phyloP scores from a whole-genome alignment of 352 stramenopile genomes.

The Phytopythium ostracodes region DNA sequence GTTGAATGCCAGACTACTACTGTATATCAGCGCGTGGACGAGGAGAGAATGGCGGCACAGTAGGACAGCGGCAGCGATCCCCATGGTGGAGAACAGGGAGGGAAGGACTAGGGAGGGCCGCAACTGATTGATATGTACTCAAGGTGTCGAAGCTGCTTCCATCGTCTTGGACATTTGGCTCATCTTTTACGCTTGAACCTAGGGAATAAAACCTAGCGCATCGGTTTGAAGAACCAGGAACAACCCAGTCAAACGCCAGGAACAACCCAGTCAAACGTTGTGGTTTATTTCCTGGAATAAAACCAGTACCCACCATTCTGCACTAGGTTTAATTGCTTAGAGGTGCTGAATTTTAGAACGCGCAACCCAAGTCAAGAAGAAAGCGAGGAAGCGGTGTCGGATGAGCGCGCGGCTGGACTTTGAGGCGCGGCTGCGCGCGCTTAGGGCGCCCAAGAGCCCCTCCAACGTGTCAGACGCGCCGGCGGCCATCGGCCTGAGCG shows the following conservation, averaged over 20 bases:
- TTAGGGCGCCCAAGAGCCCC: slow-evolving; percentile 32
- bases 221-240: background rate
- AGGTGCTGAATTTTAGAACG: background rate
- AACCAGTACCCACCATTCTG: background rate
- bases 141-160: no score
- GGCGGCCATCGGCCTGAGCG: slow-evolving; percentile 5
- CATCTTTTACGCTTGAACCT: background rate
- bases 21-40: no score
- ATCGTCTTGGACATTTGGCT: no score
- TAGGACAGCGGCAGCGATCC: no score
- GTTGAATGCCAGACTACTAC: no score
- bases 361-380: background rate
- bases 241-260: background rate
- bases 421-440: slow-evolving; percentile 51
- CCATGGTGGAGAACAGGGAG: no score
- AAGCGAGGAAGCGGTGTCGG: no score
- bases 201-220: background rate
- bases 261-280: background rate
- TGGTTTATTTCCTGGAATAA: background rate
- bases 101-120: no score
- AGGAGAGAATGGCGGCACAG: no score
- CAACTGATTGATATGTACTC: no score
- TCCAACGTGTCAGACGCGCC: background rate
- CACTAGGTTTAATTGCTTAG: background rate
- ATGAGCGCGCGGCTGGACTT: slow-evolving; percentile 41